phyloP scores from a whole-genome alignment of 192 early-diverging fungal species.

The Oehlia diaphana region DNA sequence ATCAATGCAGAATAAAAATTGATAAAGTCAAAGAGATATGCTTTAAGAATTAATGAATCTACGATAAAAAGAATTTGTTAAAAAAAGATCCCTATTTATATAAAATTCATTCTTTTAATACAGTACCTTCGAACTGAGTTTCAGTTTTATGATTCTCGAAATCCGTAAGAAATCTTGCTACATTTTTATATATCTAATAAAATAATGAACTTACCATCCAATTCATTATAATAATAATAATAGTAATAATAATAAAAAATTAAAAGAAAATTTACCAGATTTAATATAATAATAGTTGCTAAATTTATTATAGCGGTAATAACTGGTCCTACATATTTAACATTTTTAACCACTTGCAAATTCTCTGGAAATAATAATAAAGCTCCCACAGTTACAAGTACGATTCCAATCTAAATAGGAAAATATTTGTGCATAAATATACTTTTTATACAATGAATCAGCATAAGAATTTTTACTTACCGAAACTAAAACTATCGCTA shows the following conservation, averaged over 20 bases:
- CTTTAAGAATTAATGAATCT: slow-evolving; percentile 58
- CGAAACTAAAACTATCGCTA: slow-evolving; percentile 44
- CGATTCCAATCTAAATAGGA: slow-evolving; percentile 43
- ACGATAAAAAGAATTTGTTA: background rate
- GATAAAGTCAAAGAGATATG: slow-evolving; percentile 60
- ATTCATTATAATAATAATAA: background rate
- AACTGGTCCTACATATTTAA: slow-evolving; percentile 33
- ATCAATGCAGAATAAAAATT: slow-evolving; percentile 64
- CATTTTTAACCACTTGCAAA: background rate
- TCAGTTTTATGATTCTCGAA: slow-evolving; percentile 51
- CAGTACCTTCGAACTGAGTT: slow-evolving; percentile 44
- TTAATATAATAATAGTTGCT: slow-evolving; percentile 55
- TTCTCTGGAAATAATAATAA: slow-evolving; percentile 31
- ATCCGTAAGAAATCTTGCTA: slow-evolving; percentile 42
- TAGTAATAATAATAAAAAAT: background rate
- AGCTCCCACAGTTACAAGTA: slow-evolving; percentile 43
- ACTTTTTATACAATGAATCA: background rate
- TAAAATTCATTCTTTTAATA: background rate
- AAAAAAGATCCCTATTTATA: background rate
- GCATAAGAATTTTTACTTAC: slow-evolving; percentile 27
- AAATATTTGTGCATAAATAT: background rate
- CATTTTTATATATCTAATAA: slow-evolving; percentile 8
- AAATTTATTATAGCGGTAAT: slow-evolving; percentile 49
- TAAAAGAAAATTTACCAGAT: slow-evolving; percentile 40
- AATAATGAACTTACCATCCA: background rate